Base-by-base conservation (phyloP, 1,284 basidiomycete genomes). In the Meira nashicola region DNA sequence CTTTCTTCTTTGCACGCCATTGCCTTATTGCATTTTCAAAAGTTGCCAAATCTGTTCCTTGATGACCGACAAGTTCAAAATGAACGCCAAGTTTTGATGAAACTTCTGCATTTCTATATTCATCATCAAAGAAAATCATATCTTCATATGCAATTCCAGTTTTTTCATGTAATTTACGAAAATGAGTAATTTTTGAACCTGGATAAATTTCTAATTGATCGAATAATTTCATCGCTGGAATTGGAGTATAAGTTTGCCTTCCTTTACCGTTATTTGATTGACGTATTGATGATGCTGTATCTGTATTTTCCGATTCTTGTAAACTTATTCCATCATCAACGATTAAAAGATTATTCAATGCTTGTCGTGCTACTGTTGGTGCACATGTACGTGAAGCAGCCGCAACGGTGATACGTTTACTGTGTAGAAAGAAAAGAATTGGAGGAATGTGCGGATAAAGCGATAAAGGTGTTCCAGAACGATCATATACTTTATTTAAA, bases 61-160 rank as follows among this genome's bases (percentile, higher is more conserved):
- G 47, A 19, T 66, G 62, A 3, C 72, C 71, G 1, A 77, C 71
- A 21, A 65, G 55, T 39, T 76, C 72, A 54, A 76, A 77, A 39
- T 75, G 70, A 0, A 78, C 76, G 23, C 76, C 76, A 3, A 78
- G 57, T 54, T 75, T 72, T 9, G 28, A 64, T n/a, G 63, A 61
- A 0, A 78, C 76, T 39, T 77, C 73, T 12, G 62, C 60, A 57
- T 59, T 55, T 12, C 39, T 38, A 21, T 40, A 15, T 37, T 77
- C 76, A 55, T 77, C 76, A 57, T 76, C 74, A 54, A 74, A 77
- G 48, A 77, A 77, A 28, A 76, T 44, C 75, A 77, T 77, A 28
- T 78, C 75, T 17, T 67, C 57, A 39, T 65, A 78, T 3, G 55
- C 60, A 12, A 77, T 49, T 1, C 68, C 70, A 1, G 73, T 65